Evolutionary conservation across 179 eudicot genomes (phyloP).

Genomic region (Patellifolia procumbens): DNA sequence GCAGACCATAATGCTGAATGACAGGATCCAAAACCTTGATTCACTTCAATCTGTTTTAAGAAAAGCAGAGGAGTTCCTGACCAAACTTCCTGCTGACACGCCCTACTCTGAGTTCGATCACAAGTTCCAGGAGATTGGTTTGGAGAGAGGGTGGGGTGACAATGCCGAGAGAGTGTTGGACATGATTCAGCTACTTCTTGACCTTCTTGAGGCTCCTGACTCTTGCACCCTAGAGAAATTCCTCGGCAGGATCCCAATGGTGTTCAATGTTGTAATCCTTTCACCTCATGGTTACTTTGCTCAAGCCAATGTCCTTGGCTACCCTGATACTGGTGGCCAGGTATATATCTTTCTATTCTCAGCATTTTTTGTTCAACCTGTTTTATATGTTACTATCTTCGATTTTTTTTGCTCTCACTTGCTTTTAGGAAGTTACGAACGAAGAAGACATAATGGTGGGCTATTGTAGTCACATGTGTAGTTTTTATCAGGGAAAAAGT

Average conservation of each 20-base stretch:
- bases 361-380: neutral
- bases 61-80: conserved; percentile 76
- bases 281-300: conserved; percentile 69
- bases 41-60: conserved; percentile 67
- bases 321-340: conserved; percentile 78
- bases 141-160: conserved; percentile 58
- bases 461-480: no score
- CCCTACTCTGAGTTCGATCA: conserved; percentile 46
- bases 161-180: conserved; percentile 42
- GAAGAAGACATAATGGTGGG: no score
- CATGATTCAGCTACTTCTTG: conserved; percentile 48
- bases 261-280: conserved; percentile 56
- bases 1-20: conserved; percentile 89
- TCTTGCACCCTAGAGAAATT: conserved; percentile 53
- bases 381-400: neutral
- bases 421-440: no score
- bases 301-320: conserved; percentile 63
- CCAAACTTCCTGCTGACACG: conserved; percentile 48
- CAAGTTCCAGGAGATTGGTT: conserved; percentile 47
- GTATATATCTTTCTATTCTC: conserved; percentile 23
- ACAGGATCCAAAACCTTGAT: conserved; percentile 66
- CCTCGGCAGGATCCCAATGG: conserved; percentile 54
- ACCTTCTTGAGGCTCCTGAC: conserved; percentile 54
- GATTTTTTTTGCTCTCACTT: no score
- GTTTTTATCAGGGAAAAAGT: no score